Conservation (phyloP, 164 flowering plant species). For the Vitis rupestris region DNA sequence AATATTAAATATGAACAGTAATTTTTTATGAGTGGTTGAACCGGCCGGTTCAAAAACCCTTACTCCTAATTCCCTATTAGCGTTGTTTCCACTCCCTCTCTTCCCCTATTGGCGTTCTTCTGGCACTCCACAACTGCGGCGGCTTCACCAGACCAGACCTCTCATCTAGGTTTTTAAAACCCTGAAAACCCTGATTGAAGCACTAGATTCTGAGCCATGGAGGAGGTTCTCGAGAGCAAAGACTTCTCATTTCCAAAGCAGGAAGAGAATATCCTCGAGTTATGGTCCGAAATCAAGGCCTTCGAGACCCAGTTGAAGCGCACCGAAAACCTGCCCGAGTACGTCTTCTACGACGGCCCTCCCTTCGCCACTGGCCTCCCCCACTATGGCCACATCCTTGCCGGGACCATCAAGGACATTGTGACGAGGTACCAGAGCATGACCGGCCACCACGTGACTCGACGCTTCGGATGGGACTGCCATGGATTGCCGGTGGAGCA, state of each 20-base stretch:
- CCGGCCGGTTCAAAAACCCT: too few relatives aligned
- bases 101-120: too few relatives aligned
- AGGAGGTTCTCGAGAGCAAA: slow-evolving; percentile 85
- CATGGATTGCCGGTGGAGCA: slow-evolving; percentile 91
- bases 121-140: too few relatives aligned
- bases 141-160: too few relatives aligned
- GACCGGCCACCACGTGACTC: slow-evolving; percentile 90
- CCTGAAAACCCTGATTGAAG: slow-evolving; percentile 1
- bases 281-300: slow-evolving; percentile 71
- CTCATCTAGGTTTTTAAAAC: too few relatives aligned
- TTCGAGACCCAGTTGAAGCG: slow-evolving; percentile 71
- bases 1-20: too few relatives aligned
- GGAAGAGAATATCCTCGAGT: slow-evolving; percentile 55
- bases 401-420: slow-evolving; percentile 97
- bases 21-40: too few relatives aligned
- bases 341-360: slow-evolving; percentile 96
- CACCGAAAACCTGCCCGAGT: slow-evolving; percentile 64
- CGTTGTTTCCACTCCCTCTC: too few relatives aligned
- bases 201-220: slow-evolving; percentile 42
- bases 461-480: slow-evolving; percentile 98
- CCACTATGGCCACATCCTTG: slow-evolving; percentile 94
- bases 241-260: slow-evolving; percentile 77
- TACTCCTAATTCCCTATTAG: too few relatives aligned
- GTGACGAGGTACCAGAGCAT: slow-evolving; percentile 85
- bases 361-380: slow-evolving; percentile 99